These are phyloP conservation scores for Nannochloropsis salina DNA, from an alignment of 108 stramenopile species.

Conservation along the genomic window DNA sequence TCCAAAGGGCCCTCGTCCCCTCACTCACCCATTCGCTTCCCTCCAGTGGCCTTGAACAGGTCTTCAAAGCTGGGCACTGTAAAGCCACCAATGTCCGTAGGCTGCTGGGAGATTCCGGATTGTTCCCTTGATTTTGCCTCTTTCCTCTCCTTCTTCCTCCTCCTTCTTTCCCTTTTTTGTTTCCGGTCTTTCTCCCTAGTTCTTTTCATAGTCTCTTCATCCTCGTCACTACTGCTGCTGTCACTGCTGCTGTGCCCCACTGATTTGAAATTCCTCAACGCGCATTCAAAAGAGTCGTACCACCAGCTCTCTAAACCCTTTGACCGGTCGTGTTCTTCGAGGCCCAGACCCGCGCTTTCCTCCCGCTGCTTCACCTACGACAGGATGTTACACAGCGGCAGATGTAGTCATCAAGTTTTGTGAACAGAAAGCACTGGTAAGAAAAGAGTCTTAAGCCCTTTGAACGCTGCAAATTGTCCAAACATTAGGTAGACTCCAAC, in stretches of 20 bases:
- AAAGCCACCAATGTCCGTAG: no score
- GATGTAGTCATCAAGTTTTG: no score
- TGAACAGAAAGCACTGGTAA: no score
- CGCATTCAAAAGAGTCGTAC: neutral
- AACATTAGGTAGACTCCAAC: neutral
- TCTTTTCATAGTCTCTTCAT: neutral
- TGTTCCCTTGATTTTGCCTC: neutral
- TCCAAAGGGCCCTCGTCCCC: neutral
- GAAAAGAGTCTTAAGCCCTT: no score
- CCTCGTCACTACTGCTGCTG: neutral
- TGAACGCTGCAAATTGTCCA: no score
- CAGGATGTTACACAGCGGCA: no score
- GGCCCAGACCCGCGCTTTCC: neutral
- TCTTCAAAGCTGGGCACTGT: neutral
- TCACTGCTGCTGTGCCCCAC: neutral
- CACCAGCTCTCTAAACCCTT: neutral
- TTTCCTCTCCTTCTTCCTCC: neutral
- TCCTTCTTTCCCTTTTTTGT: neutral
- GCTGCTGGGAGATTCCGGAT: neutral
- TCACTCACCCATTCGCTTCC: neutral
- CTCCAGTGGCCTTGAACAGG: neutral
- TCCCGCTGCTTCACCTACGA: neutral
- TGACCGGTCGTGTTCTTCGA: neutral
- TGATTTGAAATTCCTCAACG: neutral
- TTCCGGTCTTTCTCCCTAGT: neutral